A percentile compares a stretch with the other conserved stretches of the same genome.
phyloP scores from a whole-genome alignment of 2,329 filamentous ascomycete genomes.

The Talaromyces rugulosus region DNA sequence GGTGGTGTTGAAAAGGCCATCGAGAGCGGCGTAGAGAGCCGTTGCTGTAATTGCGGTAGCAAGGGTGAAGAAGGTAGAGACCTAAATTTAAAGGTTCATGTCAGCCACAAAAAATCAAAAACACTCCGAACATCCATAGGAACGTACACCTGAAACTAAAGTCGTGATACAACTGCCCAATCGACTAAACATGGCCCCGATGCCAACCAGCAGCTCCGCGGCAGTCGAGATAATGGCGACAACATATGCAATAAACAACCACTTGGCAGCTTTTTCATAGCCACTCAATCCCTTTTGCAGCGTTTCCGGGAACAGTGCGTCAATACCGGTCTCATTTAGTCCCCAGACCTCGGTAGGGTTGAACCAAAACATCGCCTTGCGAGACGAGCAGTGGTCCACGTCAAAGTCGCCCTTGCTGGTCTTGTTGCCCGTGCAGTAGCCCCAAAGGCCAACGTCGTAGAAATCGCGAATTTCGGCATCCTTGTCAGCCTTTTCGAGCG shows the following conservation, averaged over 20 bases:
- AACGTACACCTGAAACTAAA: conserved; percentile 64
- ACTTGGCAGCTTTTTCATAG: conserved; percentile 71
- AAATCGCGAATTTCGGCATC: conserved; percentile 63
- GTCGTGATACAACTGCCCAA: conserved; percentile 78
- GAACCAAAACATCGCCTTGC: conserved; percentile 72
- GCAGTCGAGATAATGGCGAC: conserved; percentile 66
- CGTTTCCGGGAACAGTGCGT: conserved; percentile 63
- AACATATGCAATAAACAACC: conserved; percentile 79
- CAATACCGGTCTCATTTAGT: conserved; percentile 52
- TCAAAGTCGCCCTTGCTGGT: conserved; percentile 50
- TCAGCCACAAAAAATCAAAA: neutral
- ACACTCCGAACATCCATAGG: conserved; percentile 17
- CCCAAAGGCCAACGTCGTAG: conserved; percentile 82
- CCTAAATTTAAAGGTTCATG: conserved; percentile 21
- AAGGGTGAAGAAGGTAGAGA: conserved; percentile 54
- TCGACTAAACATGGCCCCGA: conserved; percentile 79
- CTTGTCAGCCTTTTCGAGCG: conserved; percentile 34
- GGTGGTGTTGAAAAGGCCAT: conserved; percentile 62
- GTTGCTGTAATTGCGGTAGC: conserved; percentile 70
- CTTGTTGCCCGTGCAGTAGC: conserved; percentile 68
- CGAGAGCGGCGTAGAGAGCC: conserved; percentile 65
- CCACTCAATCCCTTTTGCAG: conserved; percentile 64
- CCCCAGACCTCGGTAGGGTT: conserved; percentile 64
- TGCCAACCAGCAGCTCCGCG: conserved; percentile 69
- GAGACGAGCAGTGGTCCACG: conserved; percentile 61